A percentile compares a stretch with the other conserved stretches of the same genome.
phyloP scores from a whole-genome alignment of 2,329 filamentous ascomycete species.

The Apiospora aurea region DNA sequence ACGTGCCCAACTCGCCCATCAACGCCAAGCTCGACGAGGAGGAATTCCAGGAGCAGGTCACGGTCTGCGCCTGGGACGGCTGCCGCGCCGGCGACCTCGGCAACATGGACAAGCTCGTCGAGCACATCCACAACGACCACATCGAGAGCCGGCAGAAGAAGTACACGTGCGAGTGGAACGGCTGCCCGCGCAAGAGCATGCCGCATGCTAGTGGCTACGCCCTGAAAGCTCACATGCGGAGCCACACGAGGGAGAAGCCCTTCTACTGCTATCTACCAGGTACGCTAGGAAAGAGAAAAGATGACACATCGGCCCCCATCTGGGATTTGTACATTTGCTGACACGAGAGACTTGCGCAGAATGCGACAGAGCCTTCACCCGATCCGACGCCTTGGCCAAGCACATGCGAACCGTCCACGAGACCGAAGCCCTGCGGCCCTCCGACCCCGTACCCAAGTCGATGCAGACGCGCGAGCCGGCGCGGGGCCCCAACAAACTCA shows the following conservation, averaged over 20 bases:
- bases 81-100: conserved; percentile 74
- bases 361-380: conserved; percentile 95
- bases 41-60: conserved; percentile 79
- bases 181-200: conserved; percentile 86
- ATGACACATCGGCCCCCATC: not conserved
- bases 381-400: conserved; percentile 94
- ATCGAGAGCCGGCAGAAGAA: conserved; percentile 94
- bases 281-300: conserved; percentile 48
- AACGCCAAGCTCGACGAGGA: conserved; percentile 75
- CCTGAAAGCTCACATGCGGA: conserved; percentile 95
- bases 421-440: conserved; percentile 87
- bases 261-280: conserved; percentile 96
- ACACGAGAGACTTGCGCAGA: conserved; percentile 59
- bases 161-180: conserved; percentile 97
- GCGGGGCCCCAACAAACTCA: conserved; percentile 60
- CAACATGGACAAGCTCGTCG: conserved; percentile 83
- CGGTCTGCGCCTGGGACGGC: conserved; percentile 79
- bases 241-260: conserved; percentile 96
- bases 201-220: conserved; percentile 96
- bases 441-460: conserved; percentile 76
- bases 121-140: conserved; percentile 90
- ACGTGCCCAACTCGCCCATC: conserved; percentile 75
- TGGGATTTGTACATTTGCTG: not conserved
- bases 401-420: conserved; percentile 99
- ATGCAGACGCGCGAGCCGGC: conserved; percentile 57